Conservation (phyloP, 2,329 filamentous ascomycete species). For the Xylaria sp. region DNA sequence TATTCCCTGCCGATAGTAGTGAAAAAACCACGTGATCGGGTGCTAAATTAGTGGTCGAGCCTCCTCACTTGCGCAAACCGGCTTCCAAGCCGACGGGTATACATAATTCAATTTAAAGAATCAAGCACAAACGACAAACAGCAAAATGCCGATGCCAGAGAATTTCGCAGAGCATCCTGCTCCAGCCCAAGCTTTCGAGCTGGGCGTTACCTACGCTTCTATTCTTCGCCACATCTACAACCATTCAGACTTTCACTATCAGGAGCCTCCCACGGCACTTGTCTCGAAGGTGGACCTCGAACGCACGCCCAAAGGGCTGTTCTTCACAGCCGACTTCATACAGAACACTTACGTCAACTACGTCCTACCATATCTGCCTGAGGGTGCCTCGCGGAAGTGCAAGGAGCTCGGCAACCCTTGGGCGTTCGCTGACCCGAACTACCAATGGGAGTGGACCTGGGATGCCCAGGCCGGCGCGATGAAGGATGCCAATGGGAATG, state of each 20-base stretch:
- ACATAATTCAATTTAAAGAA: background rate
- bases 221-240: slow-evolving; percentile 45
- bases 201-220: slow-evolving; percentile 41
- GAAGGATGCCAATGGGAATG: slow-evolving; percentile 37
- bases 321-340: slow-evolving; percentile 46
- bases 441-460: slow-evolving; percentile 48
- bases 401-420: slow-evolving; percentile 48
- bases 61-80: background rate
- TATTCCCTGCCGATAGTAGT: background rate
- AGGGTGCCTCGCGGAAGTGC: slow-evolving; percentile 46
- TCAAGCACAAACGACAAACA: background rate
- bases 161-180: slow-evolving; percentile 23
- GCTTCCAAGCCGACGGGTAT: background rate
- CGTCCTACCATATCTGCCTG: slow-evolving; percentile 46
- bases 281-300: slow-evolving; percentile 40
- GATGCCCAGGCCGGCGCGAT: slow-evolving; percentile 40
- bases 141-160: slow-evolving; percentile 21
- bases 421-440: slow-evolving; percentile 45
- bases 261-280: slow-evolving; percentile 41
- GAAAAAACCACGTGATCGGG: slow-evolving; percentile 12
- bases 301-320: slow-evolving; percentile 40
- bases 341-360: slow-evolving; percentile 47
- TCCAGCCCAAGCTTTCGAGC: slow-evolving; percentile 43
- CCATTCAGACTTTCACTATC: slow-evolving; percentile 44
- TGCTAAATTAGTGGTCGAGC: background rate